Base-by-base conservation (phyloP, 352 stramenopile genomes). In the Pythium apleroticum region DNA sequence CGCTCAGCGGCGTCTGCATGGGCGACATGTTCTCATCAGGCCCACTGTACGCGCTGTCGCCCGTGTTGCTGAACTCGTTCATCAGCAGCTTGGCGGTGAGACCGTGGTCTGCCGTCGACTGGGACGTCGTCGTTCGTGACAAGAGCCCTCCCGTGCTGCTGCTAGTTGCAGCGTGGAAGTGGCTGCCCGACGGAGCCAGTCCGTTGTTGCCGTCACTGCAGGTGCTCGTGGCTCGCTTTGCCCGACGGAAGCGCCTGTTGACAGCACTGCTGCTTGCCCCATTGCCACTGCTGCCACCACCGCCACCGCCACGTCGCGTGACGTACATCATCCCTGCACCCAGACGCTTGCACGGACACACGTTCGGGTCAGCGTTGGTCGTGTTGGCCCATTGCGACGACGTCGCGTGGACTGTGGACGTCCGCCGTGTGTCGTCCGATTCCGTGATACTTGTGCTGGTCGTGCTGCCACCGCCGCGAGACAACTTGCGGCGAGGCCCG, bases 281-380 rank as follows among this genome's bases (percentile, higher is more conserved):
- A 14, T 11, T 22, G 54, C 35, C 24, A n/a, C 35, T 39, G 17
- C 50, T 22, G 8, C 48, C 71, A 71, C 27, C n/a, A 8, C 41
- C 43, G 9, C 30, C 45, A 31, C 45, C 31, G 25, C 49, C 59
- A 14, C 59, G 50, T 4, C 68, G 63, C 20, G 75, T 31, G 24
- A 71, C 60, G 11, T 66, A 68, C 20, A 56, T 67, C 6, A 79
- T 71, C 0, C 76, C 78, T 12, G 72, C 73, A 2, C 77, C 80
- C 5, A 87, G 78, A 25, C 79, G 78, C 27, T 68, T 72, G 60
- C 80, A 89, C 27, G 54, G 64, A 56, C 80, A 89, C n/a, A 64
- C 45, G 19, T 59, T 56, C n/a, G 75, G 22, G 0, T 65, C 65
- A 48, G 28, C 56, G 43, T 63, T 57, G 41, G 62, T 70, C 27